Base-by-base conservation (phyloP, 2,329 filamentous ascomycete species). In the Talaromyces sp. region DNA sequence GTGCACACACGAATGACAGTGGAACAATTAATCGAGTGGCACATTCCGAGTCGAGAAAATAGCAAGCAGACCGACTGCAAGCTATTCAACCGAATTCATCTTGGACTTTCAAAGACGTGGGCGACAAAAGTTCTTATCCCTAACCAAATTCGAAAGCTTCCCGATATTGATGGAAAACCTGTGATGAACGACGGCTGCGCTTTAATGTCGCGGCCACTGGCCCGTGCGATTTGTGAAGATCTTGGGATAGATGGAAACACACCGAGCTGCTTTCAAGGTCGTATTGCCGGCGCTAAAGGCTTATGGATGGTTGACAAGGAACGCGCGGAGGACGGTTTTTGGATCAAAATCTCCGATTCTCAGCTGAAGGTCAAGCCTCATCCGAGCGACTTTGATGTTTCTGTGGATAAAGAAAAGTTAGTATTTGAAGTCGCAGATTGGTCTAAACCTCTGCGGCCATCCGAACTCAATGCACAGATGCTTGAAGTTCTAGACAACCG, bases 221-320 rank as follows among this genome's bases (percentile, higher is more conserved):
- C 82, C 6, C 70, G 71, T 36, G 65, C 69, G 10, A 79, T 87
- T 9, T 81, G 80, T 65, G 72, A 78, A 30, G 63, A 61, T 0
- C 71, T 81, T 3, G 78, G 78, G 0, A 72, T 81, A 10, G 65
- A 71, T 0, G 70, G 70, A 1, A 69, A 71, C 6, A 72, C 81
- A 0, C 84, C 83, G 0, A 81, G 81, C 59, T 78, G 74, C 2
- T 82, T 85, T 28, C 85, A 88, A 71, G 84, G 76, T 9, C 77
- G 85, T 5, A 84, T 87, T 60, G 80, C 78, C 19, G 84, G 85
- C 1, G 82, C 83, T 0, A 88, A 88, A 70, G 85, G 85, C 1
- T 66, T 88, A 5, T 87, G 85, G 85, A 82, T 84, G 70, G 75
- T 85, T 1, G 82, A 82, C 59, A 72, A 71, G 8, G 59, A 67